Evolutionary conservation across 2,329 filamentous ascomycete species (phyloP), one percentile per base, ranked within the genome.

Genomic region (Cladosporium austrohemisphaericum): DNA sequence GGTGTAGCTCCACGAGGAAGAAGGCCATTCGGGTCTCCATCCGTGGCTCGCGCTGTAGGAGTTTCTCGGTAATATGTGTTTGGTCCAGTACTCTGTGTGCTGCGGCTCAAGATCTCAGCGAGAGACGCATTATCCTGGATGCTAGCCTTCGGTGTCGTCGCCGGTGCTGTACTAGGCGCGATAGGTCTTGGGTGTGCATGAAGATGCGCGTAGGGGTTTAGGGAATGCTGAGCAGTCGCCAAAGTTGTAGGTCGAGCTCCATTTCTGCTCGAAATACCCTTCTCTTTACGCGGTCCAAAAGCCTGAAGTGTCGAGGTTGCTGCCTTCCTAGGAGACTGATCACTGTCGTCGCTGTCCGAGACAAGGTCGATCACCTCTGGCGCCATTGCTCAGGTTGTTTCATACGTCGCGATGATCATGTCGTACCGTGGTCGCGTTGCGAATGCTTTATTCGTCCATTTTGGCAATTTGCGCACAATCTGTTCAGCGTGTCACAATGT

Each of bases 241-340:
- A 10, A 19, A 9, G 14, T 19, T 13, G 14, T 8, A 10, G 10
- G 3, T 5, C 11, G 5, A 36, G 13, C 4, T n/a, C 33, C 16
- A 19, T 18, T 13, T 9, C 22, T 18, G 3, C 16, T 8, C 13
- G 36, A 14, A n/a, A 23, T n/a, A 19, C n/a, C 20, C 49, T 54
- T 56, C 35, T 55, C 25, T 41, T 52, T 53, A 3, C 53, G 44
- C 10, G 51, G 50, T 16, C 40, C 31, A 14, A 57, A 57, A 11
- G 28, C 22, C 11, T 46, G 18, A 2, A 54, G 31, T 10, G 54
- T 51, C 2, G 16, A 38, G 9, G 11, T 26, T 22, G 49, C 52
- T 26, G 44, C 28, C 19, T 50, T 50, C 5, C 18, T 40, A 1
- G 50, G 37, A 4, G 52, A 52, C 8, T 28, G 14, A 10, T 49